Conservation (phyloP, 2,329 filamentous ascomycete genomes). For the Thermochaetoides dissita region DNA sequence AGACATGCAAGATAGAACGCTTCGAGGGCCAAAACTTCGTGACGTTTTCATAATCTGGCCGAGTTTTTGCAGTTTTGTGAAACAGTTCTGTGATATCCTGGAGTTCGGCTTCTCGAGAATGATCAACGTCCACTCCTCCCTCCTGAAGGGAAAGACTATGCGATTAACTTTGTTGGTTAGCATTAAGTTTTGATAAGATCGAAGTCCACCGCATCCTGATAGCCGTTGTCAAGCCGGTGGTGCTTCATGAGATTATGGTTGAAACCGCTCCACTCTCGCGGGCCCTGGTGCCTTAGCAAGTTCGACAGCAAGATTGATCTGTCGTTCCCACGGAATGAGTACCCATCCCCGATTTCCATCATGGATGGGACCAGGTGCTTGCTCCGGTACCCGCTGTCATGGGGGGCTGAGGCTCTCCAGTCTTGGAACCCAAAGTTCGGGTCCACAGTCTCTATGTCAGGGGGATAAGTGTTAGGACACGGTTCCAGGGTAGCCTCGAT, state of each 20-base stretch:
- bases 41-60: no score
- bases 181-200: not conserved
- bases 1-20: no score
- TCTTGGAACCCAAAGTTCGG: slow-evolving; percentile 13
- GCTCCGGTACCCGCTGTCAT: slow-evolving; percentile 6
- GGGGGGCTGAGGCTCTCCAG: slow-evolving; percentile 3
- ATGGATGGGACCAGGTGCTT: slow-evolving; percentile 6
- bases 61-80: no score
- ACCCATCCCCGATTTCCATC: slow-evolving; percentile 15
- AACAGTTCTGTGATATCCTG: no score
- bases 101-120: no score
- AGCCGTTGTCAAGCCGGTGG: slow-evolving; percentile 17
- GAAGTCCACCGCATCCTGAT: slow-evolving; percentile 12
- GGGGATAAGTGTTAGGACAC: slow-evolving; percentile 3
- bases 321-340: slow-evolving; percentile 11
- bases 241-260: slow-evolving; percentile 3
- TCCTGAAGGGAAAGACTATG: no score
- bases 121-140: no score
- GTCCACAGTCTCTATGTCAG: slow-evolving; percentile 4
- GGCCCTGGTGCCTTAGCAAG: slow-evolving; percentile 9
- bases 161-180: not conserved
- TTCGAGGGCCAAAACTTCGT: no score
- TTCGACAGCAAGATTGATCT: slow-evolving; percentile 12
- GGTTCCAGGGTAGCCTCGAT: slow-evolving; percentile 27
- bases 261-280: not conserved